Percentiles rank a stretch among this genome's conserved stretches.
Evolutionary conservation across 345 rosid species (phyloP).

Genomic region (Rhodomyrtus tomentosa): DNA sequence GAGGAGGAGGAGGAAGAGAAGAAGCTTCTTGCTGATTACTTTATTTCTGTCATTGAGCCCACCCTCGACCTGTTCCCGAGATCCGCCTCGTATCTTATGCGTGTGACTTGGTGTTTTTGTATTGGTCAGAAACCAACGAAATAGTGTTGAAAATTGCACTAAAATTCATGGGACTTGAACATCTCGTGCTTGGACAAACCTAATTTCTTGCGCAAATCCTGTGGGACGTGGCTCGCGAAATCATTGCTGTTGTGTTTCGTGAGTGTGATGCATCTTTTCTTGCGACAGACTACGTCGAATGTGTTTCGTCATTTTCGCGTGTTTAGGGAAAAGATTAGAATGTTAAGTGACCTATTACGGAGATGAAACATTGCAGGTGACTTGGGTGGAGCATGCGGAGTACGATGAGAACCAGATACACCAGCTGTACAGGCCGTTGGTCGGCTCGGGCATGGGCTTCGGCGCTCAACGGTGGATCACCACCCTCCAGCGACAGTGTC

Average conservation of each 20-base stretch:
- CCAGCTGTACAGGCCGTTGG: slow-evolving; percentile 53
- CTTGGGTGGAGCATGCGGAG: slow-evolving; percentile 97
- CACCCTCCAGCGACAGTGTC: slow-evolving; percentile 87
- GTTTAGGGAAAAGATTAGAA: neutral
- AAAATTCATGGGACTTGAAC: neutral
- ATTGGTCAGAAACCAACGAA: neutral
- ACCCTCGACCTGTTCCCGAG: slow-evolving; percentile 17
- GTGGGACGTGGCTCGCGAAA: neutral
- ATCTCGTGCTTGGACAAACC: neutral
- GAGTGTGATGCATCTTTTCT: neutral
- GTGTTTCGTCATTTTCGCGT: neutral
- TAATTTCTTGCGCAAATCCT: neutral
- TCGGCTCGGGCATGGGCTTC: slow-evolving; percentile 72
- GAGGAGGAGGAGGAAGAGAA: neutral
- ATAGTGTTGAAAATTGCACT: neutral
- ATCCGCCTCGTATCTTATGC: slow-evolving; percentile 7
- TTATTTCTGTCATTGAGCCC: slow-evolving; percentile 25
- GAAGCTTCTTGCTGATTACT: neutral
- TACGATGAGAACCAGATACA: slow-evolving; percentile 68
- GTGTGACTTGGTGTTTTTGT: neutral
- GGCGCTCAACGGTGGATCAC: slow-evolving; percentile 94
- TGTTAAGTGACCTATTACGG: neutral
- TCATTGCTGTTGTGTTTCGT: neutral
- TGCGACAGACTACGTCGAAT: neutral
- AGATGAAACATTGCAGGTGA: slow-evolving; percentile 38